Evolutionary conservation across 1,284 basidiomycete genomes (phyloP), one percentile per base, ranked within the genome.

Genomic region (Cutaneotrichosporon mucoides): DNA sequence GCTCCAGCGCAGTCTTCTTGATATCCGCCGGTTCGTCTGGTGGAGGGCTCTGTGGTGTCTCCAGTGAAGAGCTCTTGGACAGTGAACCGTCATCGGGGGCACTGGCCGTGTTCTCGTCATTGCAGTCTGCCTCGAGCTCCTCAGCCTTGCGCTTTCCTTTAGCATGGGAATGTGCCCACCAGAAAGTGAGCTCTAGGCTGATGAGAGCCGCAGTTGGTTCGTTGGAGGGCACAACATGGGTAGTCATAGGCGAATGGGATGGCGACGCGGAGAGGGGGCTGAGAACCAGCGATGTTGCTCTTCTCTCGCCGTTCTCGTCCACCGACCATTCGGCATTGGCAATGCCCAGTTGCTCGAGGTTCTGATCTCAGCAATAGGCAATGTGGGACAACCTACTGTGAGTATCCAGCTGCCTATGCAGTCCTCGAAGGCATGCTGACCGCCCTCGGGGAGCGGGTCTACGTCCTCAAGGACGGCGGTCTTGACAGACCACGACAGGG

Each of bases 161-260:
- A 36, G 12, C 34, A 42, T 9, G 16, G 38, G 6, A 24, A 24
- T 40, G 15, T 6, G 9, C 42, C 61, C 58, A 63, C 13, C 40
- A 38, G n/a, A 60, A 12, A 3, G 36, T 2, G n/a, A 60, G 9
- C 5, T 46, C 44, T 3, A 57, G 24, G 8, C 43, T 37, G 49
- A 36, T 35, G 4, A 60, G 47, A 3, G 34, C 9, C 4, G 54
- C 62, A 2, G 55, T 47, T 0, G 61, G 57, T 33, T 59, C 61
- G 12, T 42, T 47, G 1, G 16, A 15, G 13, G 43, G 45, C 11
- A 62, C 15, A n/a, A 45, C 12, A 40, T 42, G 16, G 11, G 24
- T 33, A 2, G n/a, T 36, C 24, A 55, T 5, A 2, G 46, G 55
- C 2, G 48, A 34, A 3, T 41, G 34, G 12, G 44, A 33, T 2